Evolutionary conservation across 345 rosid species (phyloP).

Genomic region (Mallotus nudiflorus): DNA sequence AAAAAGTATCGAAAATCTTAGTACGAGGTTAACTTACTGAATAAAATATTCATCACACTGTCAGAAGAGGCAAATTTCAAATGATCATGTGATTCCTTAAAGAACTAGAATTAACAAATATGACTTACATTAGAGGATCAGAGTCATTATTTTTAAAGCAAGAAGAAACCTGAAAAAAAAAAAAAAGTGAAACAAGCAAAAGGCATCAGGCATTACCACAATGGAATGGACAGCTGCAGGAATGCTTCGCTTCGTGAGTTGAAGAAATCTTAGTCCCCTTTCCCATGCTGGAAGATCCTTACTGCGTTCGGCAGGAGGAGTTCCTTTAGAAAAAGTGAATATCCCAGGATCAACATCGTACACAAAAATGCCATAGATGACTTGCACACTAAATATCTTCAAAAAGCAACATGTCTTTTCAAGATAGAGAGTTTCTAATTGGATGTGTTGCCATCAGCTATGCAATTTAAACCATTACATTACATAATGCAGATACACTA

Average conservation of each 20-base stretch:
- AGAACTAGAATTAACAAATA: background rate
- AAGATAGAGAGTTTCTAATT: too few species aligned
- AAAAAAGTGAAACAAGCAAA: background rate
- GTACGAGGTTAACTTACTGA: too few species aligned
- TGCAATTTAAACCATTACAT: background rate
- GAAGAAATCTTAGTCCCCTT: slow-evolving; percentile 79
- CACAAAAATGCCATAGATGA: slow-evolving; percentile 33
- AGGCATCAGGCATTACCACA: slow-evolving; percentile 57
- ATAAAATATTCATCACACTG: too few species aligned
- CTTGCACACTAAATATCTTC: too few species aligned
- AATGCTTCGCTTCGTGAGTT: slow-evolving; percentile 62
- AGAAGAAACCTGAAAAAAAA: too few species aligned
- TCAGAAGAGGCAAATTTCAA: too few species aligned
- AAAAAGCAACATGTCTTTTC: too few species aligned
- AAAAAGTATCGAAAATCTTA: slow-evolving; percentile 5
- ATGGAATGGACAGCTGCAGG: slow-evolving; percentile 84
- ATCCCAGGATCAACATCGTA: slow-evolving; percentile 86
- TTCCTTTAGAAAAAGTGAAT: slow-evolving; percentile 96
- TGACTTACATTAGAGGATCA: background rate
- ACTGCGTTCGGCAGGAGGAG: slow-evolving; percentile 99
- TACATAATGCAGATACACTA: background rate
- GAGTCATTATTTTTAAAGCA: background rate
- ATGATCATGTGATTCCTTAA: background rate
- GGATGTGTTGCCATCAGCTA: slow-evolving; percentile 4
- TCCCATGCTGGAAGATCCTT: slow-evolving; percentile 92